These are phyloP conservation scores for Colletotrichum lini DNA, from an alignment of 2,329 filamentous ascomycete genomes.

Conservation along the genomic window DNA sequence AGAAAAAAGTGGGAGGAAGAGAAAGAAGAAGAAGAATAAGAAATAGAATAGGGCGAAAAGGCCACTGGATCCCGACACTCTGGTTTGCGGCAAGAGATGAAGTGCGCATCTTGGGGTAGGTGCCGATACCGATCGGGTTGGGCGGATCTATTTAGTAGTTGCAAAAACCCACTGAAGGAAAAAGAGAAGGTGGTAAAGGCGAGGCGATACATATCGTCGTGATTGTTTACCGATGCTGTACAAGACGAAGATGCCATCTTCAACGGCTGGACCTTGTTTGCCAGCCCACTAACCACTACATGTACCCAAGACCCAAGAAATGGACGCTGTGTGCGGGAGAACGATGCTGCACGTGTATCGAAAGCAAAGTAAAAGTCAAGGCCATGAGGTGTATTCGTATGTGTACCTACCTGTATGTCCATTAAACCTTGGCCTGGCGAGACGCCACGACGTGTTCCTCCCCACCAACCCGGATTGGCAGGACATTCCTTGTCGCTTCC, in stretches of 20 bases:
- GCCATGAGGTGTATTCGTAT: constrained; percentile 3
- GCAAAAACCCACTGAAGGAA: no score
- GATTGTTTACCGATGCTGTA: neutral
- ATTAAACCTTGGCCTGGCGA: constrained; percentile 24
- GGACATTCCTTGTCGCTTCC: neutral
- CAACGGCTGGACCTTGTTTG: constrained; percentile 17
- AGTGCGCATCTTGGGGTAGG: constrained; percentile 6
- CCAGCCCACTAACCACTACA: neutral
- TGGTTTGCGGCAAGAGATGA: constrained; percentile 19
- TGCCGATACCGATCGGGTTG: constrained; percentile 19
- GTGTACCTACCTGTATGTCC: neutral
- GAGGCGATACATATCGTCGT: neutral
- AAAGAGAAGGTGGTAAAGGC: neutral
- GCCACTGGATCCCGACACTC: constrained; percentile 3
- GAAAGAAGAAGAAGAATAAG: neutral
- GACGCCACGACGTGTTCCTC: neutral
- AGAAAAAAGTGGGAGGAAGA: neutral
- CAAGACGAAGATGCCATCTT: constrained; percentile 21
- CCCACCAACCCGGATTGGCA: neutral
- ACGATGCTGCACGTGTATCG: neutral
- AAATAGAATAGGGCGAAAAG: constrained; percentile 16
- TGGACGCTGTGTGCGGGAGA: neutral
- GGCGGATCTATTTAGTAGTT: neutral
- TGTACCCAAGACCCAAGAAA: neutral
- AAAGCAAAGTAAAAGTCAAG: neutral